Base-by-base conservation (phyloP, 2,329 filamentous ascomycete genomes). In the Diaporthe longicolla region DNA sequence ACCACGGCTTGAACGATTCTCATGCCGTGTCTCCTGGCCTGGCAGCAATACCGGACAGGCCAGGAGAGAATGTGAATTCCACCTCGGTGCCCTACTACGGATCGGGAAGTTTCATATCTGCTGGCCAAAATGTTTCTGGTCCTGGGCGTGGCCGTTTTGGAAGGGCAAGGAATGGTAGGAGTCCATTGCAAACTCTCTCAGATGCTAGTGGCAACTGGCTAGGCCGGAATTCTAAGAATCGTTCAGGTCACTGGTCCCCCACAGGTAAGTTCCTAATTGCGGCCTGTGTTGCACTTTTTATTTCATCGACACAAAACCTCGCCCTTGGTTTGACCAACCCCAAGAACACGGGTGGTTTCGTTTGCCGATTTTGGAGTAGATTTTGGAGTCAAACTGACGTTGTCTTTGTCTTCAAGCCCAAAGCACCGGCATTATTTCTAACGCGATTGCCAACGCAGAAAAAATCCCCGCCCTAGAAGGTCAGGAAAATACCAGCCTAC, bases 381-480 rank as follows among this genome's bases (percentile, higher is more conserved):
- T 35, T 68, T 69, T 52, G 72, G 63, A 50, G 63, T 72, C 21
- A 75, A 76, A 59, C 77, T 81, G 70, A 80, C 75, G n/a, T 52
- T 73, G 59, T 75, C 40, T 74, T 71, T 52, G 72, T 72, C 50
- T 29, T 72, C 70, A 77, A 82, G 82, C 77, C 77, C 91, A 93
- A 84, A 85, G 84, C 71, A 82, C 85, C 15, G 95, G 95, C 72
- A 98, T 98, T 81, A 98, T 98, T 77, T 97, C 95, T 35, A 93
- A 90, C 78, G 95, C 96, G 61, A 98, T 98, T 80, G 95, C 95
- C 75, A 97, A 95, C 81, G 95, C 95, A 37, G 94, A 93, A 75
- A 93, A 92, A 78, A 85, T 91, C 76, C 88, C 90, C 19, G 87
- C 90, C 2, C 86, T 88, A 19, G 88, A 87, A 78, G 93, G 92